Conservation (phyloP, 2,329 filamentous ascomycete species). For the Penicillium sp. region DNA sequence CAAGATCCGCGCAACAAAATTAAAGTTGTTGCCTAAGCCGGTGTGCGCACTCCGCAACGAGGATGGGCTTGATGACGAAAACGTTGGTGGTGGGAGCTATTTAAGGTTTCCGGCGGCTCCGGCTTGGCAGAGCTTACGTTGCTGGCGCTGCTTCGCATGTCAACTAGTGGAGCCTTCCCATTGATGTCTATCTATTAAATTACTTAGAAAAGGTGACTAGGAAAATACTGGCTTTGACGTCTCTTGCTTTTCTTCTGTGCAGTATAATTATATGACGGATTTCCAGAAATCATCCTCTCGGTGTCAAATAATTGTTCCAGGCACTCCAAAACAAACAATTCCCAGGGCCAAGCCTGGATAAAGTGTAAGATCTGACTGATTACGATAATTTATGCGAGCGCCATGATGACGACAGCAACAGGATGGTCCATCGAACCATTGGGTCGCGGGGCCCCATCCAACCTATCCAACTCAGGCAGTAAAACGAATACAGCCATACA, state of each 20-base stretch:
- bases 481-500: conserved; percentile 5
- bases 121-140: conserved; percentile 11
- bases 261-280: no score
- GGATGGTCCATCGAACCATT: conserved; percentile 4
- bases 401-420: conserved; percentile 19
- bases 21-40: neutral
- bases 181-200: neutral
- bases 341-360: neutral
- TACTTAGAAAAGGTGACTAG: neutral
- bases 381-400: neutral
- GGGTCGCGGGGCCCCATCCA: neutral
- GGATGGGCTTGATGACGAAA: neutral
- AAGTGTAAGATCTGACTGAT: neutral
- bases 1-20: neutral
- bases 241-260: no score
- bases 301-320: neutral
- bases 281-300: neutral
- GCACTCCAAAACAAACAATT: neutral
- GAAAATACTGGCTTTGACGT: neutral
- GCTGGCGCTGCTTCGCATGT: neutral
- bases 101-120: conserved; percentile 12
- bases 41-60: neutral
- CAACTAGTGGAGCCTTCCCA: neutral
- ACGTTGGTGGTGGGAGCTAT: neutral
- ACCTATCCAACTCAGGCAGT: neutral